Evolutionary conservation across 805 yeast species (phyloP).

Genomic region (Blastobotrys chiropterorum): DNA sequence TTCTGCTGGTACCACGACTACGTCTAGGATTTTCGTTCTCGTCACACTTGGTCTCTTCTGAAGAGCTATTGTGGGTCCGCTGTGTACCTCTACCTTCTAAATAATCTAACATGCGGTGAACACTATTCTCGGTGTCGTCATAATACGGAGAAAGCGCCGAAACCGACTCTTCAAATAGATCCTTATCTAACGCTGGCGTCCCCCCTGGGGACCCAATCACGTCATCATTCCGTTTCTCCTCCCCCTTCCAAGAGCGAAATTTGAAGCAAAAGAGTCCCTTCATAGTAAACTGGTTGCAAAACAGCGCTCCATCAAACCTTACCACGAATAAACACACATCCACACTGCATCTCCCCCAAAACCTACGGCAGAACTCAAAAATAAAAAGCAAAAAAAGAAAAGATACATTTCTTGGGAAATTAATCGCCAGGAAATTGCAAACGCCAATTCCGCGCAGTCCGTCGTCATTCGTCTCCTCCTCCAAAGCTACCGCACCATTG

Average conservation of each 20-base stretch:
- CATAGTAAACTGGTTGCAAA: background rate
- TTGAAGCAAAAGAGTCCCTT: background rate
- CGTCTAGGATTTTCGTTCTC: background rate
- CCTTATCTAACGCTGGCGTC: background rate
- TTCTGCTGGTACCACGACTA: background rate
- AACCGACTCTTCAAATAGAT: background rate
- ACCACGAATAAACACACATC: background rate
- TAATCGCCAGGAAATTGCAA: no score
- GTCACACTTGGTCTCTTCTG: background rate
- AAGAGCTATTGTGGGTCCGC: background rate
- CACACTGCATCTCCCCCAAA: background rate
- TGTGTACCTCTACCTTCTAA: background rate
- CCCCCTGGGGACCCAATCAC: background rate
- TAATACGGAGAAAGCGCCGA: background rate
- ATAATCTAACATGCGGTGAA: background rate
- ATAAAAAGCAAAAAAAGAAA: background rate
- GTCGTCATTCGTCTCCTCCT: no score
- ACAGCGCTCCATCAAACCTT: background rate
- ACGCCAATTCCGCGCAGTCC: no score
- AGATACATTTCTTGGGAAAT: no score
- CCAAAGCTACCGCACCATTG: no score
- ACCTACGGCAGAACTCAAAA: no score
- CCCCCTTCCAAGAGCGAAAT: background rate
- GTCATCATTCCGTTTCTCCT: background rate
- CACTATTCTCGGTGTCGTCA: background rate